Conservation (phyloP, 495 filamentous ascomycete species). For the Hypoxylon lenormandii region DNA sequence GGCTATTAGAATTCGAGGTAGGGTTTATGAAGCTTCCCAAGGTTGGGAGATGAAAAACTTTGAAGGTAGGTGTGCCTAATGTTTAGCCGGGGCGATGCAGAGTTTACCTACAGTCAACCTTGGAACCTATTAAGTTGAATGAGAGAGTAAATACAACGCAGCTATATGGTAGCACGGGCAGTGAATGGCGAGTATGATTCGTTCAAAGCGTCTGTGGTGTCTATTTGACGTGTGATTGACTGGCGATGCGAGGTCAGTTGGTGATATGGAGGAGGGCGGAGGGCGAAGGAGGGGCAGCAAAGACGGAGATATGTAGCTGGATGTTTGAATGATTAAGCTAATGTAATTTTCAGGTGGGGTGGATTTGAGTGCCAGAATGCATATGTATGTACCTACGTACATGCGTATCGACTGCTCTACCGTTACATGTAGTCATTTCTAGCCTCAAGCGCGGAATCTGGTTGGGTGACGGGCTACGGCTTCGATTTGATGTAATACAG, state of each 20-base stretch:
- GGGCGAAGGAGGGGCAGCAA: not conserved
- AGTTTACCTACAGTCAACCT: not conserved
- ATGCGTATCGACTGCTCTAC: not conserved
- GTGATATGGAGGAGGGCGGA: constrained; percentile 19
- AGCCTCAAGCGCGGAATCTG: constrained; percentile 16
- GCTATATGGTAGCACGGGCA: constrained; percentile 21
- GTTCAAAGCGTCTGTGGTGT: constrained; percentile 25
- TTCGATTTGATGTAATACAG: constrained; percentile 38
- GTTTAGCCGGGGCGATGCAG: constrained; percentile 26
- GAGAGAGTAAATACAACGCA: constrained; percentile 14
- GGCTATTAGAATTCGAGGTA: not conserved
- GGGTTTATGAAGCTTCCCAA: not conserved
- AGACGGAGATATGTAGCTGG: constrained; percentile 9
- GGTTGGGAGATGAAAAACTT: constrained; percentile 1
- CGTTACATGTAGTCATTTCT: constrained; percentile 18
- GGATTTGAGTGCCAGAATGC: not conserved
- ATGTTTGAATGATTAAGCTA: not conserved
- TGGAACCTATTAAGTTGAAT: constrained; percentile 17
- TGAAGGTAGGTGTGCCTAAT: constrained; percentile 11
- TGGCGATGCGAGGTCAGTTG: constrained; percentile 26
- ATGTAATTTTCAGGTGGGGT: constrained; percentile 25
- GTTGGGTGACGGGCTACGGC: constrained; percentile 9
- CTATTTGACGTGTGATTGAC: constrained; percentile 32
- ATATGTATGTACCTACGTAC: constrained; percentile 1
- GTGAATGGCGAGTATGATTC: constrained; percentile 34